Conservation (phyloP, 1,284 basidiomycete genomes). For the Boletus semigastroideus region DNA sequence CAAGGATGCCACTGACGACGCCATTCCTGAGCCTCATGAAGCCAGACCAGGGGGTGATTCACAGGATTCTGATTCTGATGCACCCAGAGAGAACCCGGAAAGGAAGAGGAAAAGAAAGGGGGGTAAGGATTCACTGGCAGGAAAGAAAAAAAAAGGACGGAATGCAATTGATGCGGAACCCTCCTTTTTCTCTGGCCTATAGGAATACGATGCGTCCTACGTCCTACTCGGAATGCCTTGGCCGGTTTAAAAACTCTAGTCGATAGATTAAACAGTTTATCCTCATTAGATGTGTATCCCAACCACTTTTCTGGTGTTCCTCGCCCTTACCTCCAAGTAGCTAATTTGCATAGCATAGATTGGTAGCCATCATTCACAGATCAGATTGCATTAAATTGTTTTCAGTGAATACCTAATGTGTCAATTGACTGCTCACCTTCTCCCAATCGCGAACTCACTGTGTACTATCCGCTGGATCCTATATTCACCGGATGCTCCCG, state of each 20-base stretch:
- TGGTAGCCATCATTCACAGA: no score
- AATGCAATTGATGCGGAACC: constrained; percentile 53
- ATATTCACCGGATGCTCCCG: neutral
- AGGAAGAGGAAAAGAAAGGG: constrained; percentile 58
- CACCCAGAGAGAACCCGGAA: constrained; percentile 34
- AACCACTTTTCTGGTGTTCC: neutral
- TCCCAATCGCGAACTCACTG: neutral
- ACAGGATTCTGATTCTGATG: constrained; percentile 38
- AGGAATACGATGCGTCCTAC: constrained; percentile 15
- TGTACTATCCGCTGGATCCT: neutral
- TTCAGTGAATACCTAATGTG: neutral
- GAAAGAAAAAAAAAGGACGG: constrained; percentile 57
- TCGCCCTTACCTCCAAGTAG: neutral
- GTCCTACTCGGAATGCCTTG: neutral
- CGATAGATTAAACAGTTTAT: neutral
- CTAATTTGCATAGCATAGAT: neutral
- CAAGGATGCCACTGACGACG: constrained; percentile 23
- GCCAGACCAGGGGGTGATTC: constrained; percentile 18
- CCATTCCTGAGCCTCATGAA: neutral
- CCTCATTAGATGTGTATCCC: neutral
- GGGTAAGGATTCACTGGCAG: constrained; percentile 47
- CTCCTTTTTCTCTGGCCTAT: constrained; percentile 73
- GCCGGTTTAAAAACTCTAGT: neutral
- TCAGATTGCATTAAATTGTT: no score
- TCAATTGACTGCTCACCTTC: neutral